Evolutionary conservation across 164 flowering plant species (phyloP), one percentile per base, ranked within the genome.

Genomic region (Liquidambar formosana): DNA sequence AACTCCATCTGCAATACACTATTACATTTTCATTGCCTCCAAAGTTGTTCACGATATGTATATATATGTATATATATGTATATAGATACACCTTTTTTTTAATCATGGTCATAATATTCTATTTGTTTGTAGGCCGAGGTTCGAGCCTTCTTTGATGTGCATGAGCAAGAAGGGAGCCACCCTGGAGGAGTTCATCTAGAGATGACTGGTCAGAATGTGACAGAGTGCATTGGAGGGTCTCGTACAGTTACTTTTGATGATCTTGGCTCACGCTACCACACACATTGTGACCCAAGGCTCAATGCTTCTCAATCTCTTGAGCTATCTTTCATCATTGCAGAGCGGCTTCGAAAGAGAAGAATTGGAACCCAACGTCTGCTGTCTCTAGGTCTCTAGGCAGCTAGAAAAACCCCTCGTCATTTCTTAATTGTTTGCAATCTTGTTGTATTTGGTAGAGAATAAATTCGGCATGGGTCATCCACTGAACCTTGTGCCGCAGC

Each of bases 201-300:
- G 76, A 85, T 87, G 91, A 87, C 86, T 0, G 91, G 91, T n/a
- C 89, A 87, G 77, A 84, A 87, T 58, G 89, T 85, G 46, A 87
- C 91, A 3, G 89, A 88, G 67, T 88, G 92, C 77, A 77, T 86
- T 59, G 92, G 92, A 65, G 90, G 90, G 44, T 83, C 87, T 26
- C 73, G 78, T 33, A 75, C 79, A 0, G 88, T 86, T 59, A 86
- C 89, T 23, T 78, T 73, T 26, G 86, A 83, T 61, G 89, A 85
- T 53, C 77, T 86, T 51, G 63, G 80, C 76, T 85, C 92, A 13
- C 78, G 87, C 44, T 87, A 87, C 63, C 91, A 83, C 80, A 87
- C 88, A 23, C 91, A 87, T 25, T 86, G 92, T 41, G 89, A 88
- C 66, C 92, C 92, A 23, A 75, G 92, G 71, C 84, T 88, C 26